These are phyloP conservation scores for Psilocybe subaeruginosa DNA, from an alignment of 768 basidiomycete species.

Conservation along the genomic window DNA sequence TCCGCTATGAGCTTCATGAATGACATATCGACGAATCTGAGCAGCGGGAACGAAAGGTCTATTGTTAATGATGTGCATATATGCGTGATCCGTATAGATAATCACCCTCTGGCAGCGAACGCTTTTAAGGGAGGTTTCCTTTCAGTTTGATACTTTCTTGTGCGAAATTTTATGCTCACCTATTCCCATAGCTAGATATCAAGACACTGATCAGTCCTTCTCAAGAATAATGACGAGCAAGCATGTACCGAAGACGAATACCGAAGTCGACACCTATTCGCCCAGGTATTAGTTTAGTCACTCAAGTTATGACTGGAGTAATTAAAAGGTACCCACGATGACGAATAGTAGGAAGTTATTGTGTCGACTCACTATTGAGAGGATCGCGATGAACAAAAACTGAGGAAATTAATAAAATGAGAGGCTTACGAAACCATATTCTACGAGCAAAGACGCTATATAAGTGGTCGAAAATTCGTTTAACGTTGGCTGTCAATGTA, in stretches of 20 bases:
- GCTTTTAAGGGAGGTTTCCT: background rate
- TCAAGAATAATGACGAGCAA: background rate
- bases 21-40: slow-evolving; percentile 23
- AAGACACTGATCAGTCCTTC: background rate
- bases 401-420: background rate
- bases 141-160: background rate
- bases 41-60: too few species aligned
- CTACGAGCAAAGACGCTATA: slow-evolving; percentile 26
- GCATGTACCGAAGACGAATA: slow-evolving; percentile 16
- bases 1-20: slow-evolving; percentile 19
- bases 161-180: slow-evolving; percentile 4
- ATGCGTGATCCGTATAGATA: background rate
- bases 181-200: slow-evolving; percentile 17
- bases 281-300: background rate
- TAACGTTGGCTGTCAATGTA: background rate
- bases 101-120: slow-evolving; percentile 19
- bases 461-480: background rate
- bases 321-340: slow-evolving; percentile 15
- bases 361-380: slow-evolving; percentile 16
- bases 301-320: background rate
- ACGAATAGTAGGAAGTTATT: slow-evolving; percentile 17
- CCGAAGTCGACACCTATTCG: slow-evolving; percentile 12
- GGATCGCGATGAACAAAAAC: background rate
- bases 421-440: slow-evolving; percentile 24
- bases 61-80: background rate